Evolutionary conservation across 108 stramenopile genomes (phyloP).

Genomic region (Fistulifera pelliculosa): DNA sequence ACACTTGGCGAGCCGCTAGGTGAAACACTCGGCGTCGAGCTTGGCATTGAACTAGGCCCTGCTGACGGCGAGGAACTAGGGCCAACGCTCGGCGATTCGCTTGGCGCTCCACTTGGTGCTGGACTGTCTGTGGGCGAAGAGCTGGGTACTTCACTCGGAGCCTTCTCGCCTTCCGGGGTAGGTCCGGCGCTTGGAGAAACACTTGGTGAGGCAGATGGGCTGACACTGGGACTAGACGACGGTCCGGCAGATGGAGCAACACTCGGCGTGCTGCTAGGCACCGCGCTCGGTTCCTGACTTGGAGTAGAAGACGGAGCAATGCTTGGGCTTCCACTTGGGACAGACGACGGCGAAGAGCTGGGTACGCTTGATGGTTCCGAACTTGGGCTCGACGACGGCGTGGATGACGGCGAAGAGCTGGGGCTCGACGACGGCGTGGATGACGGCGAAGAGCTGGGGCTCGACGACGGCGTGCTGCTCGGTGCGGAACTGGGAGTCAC

Average conservation of each 20-base stretch:
- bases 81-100: background rate
- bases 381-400: background rate
- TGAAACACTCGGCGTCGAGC: constrained; percentile 1
- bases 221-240: background rate
- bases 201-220: background rate
- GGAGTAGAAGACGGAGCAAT: background rate
- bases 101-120: constrained; percentile 1
- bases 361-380: background rate
- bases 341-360: background rate
- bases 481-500: background rate
- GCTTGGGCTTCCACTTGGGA: constrained; percentile 1
- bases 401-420: background rate
- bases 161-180: background rate
- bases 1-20: constrained; percentile 3
- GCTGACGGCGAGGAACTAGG: background rate
- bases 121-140: background rate
- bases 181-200: background rate
- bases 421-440: background rate
- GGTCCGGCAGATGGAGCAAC: constrained; percentile 1
- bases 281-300: background rate
- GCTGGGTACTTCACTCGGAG: background rate
- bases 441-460: background rate
- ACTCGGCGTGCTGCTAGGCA: background rate
- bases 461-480: background rate
- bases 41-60: constrained; percentile 2